phyloP scores from a whole-genome alignment of 768 basidiomycete genomes.

The Sarcomyxa edulis region DNA sequence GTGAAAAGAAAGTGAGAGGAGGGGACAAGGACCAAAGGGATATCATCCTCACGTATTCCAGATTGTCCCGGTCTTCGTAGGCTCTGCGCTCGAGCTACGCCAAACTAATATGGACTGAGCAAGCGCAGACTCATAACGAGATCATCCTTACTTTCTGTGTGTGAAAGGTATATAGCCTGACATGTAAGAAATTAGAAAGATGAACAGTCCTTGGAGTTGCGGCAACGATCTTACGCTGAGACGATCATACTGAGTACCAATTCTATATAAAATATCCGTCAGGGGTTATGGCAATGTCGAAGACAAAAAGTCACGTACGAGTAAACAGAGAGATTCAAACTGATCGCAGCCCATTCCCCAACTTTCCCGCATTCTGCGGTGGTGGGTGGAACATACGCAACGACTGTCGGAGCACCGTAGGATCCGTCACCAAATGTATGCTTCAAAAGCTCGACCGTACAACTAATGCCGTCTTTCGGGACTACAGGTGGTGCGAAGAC shows the following conservation, averaged over 20 bases:
- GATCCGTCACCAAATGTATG: conserved; percentile 27
- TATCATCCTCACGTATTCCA: conserved; percentile 45
- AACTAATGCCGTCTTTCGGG: conserved; percentile 18
- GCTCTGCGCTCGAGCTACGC: conserved; percentile 64
- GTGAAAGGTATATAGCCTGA: conserved; percentile 45
- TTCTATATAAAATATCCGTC: conserved; percentile 18
- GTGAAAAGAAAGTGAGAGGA: neutral
- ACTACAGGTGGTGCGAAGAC: conserved; percentile 24
- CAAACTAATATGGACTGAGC: conserved; percentile 40
- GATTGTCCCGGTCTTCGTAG: conserved; percentile 50
- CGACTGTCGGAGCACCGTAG: conserved; percentile 20
- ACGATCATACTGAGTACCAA: conserved; percentile 55
- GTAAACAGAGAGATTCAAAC: conserved; percentile 53
- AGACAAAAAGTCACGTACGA: conserved; percentile 20
- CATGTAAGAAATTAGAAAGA: conserved; percentile 12
- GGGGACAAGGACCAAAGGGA: conserved; percentile 9
- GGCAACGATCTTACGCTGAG: conserved; percentile 30
- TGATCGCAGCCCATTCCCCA: conserved; percentile 56
- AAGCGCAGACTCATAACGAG: neutral
- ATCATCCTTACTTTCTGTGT: conserved; percentile 46
- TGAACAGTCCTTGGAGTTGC: neutral
- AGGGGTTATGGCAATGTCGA: neutral
- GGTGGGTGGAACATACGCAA: conserved; percentile 40
- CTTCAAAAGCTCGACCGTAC: conserved; percentile 17
- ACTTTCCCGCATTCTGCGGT: conserved; percentile 40